Base-by-base conservation (phyloP, 2,329 filamentous ascomycete species). In the Monosporascus sp. region DNA sequence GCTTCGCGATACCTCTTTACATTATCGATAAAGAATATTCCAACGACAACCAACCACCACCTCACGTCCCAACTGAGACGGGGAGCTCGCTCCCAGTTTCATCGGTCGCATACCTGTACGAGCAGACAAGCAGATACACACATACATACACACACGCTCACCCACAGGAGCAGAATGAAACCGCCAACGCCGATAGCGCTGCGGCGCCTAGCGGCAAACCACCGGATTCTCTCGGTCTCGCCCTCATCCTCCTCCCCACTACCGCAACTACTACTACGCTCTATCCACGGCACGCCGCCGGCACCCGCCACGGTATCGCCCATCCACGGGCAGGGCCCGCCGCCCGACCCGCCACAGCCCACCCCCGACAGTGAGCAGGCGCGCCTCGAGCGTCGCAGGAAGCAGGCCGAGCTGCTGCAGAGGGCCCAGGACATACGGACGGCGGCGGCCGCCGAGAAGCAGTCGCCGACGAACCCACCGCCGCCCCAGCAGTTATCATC, bases 241-340 rank as follows among this genome's bases (percentile, higher is more conserved):
- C 54, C 38, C 57, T 52, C 27, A 61, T 57, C 52, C 63, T 59
- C 42, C 60, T 63, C n/a, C 62, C 70, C 56, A 62, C 65, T 18
- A 20, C 38, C 38, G 38, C 38, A 7, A 20, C 18, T 11, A 18
- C 38, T 11, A 5, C 38, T 18, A 20, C 53, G 57, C 60, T 48
- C 54, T 51, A 65, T 64, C 57, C 67, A 67, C 59, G 62, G 60
- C 50, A 70, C 70, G 3, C 34, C 65, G 11, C 65, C 68, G 51
- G 59, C 72, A 9, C 63, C 67, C 22, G 79, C 79, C 48, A 72
- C 75, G 57, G 78, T 81, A 54, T 73, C 73, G 27, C 74, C 81
- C 44, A 71, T 82, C 57, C 74, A 80, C 57, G 79, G 79, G 55
- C 74, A 79, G 36, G 82, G 83, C 2, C 83, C 83, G 51, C 83